Conservation (phyloP, 345 rosid species). For the Lenwebbia sp. region DNA sequence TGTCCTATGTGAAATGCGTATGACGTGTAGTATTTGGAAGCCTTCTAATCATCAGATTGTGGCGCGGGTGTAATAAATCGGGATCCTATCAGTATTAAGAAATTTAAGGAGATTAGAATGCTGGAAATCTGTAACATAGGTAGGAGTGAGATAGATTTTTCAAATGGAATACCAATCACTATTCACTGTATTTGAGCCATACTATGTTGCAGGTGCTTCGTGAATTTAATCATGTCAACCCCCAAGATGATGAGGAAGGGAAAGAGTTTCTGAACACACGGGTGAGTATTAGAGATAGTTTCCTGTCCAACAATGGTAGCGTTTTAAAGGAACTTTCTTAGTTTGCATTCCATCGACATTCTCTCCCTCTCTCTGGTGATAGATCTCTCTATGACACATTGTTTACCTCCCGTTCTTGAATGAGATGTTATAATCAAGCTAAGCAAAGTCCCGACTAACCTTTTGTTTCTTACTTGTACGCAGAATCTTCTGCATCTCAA, state of each 20-base stretch:
- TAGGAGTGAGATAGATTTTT: neutral
- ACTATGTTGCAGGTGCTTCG: slow-evolving; percentile 61
- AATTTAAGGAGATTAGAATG: neutral
- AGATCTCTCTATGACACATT: neutral
- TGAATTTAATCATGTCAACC: slow-evolving; percentile 96
- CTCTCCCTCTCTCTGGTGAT: neutral
- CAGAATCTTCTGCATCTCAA: slow-evolving; percentile 77
- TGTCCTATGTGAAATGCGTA: neutral
- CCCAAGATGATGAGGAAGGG: slow-evolving; percentile 95
- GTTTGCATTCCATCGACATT: neutral
- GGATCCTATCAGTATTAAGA: neutral
- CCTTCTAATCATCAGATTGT: neutral
- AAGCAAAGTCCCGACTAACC: neutral
- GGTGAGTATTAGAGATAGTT: slow-evolving; percentile 27
- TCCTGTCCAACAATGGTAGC: neutral
- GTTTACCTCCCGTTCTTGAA: neutral
- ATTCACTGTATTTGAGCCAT: neutral
- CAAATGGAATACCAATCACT: neutral
- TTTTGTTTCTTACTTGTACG: neutral
- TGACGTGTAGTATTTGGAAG: neutral
- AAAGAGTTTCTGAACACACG: slow-evolving; percentile 63
- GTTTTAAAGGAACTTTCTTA: neutral
- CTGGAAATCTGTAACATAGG: neutral
- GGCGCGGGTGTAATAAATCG: neutral
- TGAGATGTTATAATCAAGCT: neutral